phyloP scores from a whole-genome alignment of 352 stramenopile genomes.

The Pythium monospermum region DNA sequence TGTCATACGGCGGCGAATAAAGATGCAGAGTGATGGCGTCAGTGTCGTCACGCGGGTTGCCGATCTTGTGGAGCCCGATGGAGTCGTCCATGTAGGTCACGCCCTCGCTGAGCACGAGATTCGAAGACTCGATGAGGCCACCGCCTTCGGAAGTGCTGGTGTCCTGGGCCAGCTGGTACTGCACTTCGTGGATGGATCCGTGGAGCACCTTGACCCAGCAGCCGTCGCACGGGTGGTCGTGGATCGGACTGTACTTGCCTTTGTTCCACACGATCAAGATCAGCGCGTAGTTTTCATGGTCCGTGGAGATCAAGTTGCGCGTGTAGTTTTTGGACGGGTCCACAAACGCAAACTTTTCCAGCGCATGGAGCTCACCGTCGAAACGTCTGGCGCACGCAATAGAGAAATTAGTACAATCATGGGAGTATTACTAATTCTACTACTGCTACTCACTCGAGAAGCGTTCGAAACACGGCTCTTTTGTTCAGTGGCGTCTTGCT shows the following conservation, averaged over 20 bases:
- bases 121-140: slow-evolving; percentile 55
- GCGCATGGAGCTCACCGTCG: slow-evolving; percentile 40
- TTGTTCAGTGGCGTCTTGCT: slow-evolving; percentile 34
- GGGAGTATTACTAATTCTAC: background rate
- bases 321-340: slow-evolving; percentile 85
- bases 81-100: slow-evolving; percentile 71
- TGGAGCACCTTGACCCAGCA: slow-evolving; percentile 79
- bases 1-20: slow-evolving; percentile 76
- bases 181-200: slow-evolving; percentile 63
- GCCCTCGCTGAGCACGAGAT: slow-evolving; percentile 51
- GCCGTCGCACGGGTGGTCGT: slow-evolving; percentile 86
- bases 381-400: slow-evolving; percentile 20
- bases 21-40: slow-evolving; percentile 76
- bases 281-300: slow-evolving; percentile 89
- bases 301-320: slow-evolving; percentile 86
- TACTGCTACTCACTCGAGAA: slow-evolving; percentile 32
- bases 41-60: slow-evolving; percentile 33
- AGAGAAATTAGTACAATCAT: background rate
- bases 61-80: slow-evolving; percentile 83
- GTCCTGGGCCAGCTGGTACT: slow-evolving; percentile 36
- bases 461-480: slow-evolving; percentile 24
- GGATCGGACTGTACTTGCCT: slow-evolving; percentile 68
- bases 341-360: slow-evolving; percentile 61
- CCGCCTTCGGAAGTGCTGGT: slow-evolving; percentile 24
- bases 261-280: slow-evolving; percentile 92